Percentiles rank a stretch among this genome's conserved stretches.
These are phyloP conservation scores for Pyrenophora tritici-repentis DNA, from an alignment of 2,329 filamentous ascomycete species.

Conservation along the genomic window DNA sequence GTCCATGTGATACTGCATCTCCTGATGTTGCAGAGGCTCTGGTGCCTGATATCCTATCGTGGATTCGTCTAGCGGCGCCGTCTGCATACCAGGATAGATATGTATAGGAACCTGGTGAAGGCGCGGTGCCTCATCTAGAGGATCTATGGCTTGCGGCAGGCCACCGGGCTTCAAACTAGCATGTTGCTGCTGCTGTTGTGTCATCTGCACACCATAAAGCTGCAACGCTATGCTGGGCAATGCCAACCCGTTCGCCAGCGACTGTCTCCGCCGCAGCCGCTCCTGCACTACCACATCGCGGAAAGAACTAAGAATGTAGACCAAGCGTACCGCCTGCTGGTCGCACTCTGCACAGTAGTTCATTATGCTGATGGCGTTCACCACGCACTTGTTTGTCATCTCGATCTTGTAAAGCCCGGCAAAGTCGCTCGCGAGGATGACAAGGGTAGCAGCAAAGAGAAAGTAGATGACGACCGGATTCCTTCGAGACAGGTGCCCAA, in stretches of 20 bases:
- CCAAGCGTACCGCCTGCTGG: slow-evolving; percentile 46
- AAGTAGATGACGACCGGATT: slow-evolving; percentile 51
- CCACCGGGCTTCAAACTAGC: slow-evolving; percentile 1
- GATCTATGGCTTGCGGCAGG: slow-evolving; percentile 17
- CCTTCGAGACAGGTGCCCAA: slow-evolving; percentile 47
- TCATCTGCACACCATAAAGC: slow-evolving; percentile 32
- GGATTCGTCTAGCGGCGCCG: slow-evolving; percentile 28
- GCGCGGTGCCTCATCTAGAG: slow-evolving; percentile 24
- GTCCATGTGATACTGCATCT: background rate
- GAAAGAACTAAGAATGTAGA: slow-evolving; percentile 47
- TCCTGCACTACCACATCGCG: slow-evolving; percentile 46
- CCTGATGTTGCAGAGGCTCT: background rate
- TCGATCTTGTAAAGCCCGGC: slow-evolving; percentile 42
- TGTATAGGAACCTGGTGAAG: slow-evolving; percentile 44
- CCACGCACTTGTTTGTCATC: slow-evolving; percentile 44
- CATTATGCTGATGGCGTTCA: slow-evolving; percentile 48
- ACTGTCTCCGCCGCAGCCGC: slow-evolving; percentile 33
- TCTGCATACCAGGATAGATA: slow-evolving; percentile 46
- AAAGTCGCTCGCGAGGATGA: slow-evolving; percentile 50
- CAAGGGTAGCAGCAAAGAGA: slow-evolving; percentile 48
- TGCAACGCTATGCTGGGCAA: slow-evolving; percentile 44
- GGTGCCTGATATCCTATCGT: slow-evolving; percentile 11
- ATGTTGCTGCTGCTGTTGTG: slow-evolving; percentile 18
- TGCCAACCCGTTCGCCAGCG: slow-evolving; percentile 25
- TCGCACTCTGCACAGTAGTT: slow-evolving; percentile 49